Evolutionary conservation across 495 filamentous ascomycete species (phyloP).

Genomic region (Daldinia vernicosa): DNA sequence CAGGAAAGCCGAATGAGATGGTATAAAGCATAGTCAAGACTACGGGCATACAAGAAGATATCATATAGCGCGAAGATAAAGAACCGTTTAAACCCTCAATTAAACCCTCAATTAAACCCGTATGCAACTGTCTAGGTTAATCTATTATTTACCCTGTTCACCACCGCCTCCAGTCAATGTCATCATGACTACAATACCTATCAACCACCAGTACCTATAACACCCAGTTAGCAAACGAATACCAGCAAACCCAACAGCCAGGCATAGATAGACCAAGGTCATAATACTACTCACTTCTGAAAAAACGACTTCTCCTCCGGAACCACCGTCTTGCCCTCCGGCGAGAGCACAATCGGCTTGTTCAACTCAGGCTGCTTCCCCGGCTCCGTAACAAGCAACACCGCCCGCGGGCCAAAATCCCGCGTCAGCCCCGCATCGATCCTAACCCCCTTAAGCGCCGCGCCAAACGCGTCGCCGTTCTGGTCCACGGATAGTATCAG

Average conservation of each 20-base stretch:
- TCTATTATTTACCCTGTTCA: slow-evolving; percentile 48
- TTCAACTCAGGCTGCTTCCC: slow-evolving; percentile 69
- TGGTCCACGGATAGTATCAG: slow-evolving; percentile 56
- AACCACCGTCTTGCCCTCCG: slow-evolving; percentile 66
- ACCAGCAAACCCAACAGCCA: slow-evolving; percentile 7
- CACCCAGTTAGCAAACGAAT: slow-evolving; percentile 31
- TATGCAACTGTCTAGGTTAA: slow-evolving; percentile 6
- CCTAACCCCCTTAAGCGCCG: slow-evolving; percentile 51
- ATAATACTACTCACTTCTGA: slow-evolving; percentile 60
- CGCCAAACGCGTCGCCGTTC: slow-evolving; percentile 53
- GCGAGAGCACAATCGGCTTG: slow-evolving; percentile 68
- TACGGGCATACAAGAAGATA: neutral
- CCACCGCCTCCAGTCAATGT: slow-evolving; percentile 54
- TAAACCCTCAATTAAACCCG: neutral
- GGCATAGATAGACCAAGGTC: no score
- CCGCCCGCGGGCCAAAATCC: slow-evolving; percentile 65
- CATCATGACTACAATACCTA: slow-evolving; percentile 53
- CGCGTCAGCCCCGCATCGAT: slow-evolving; percentile 65
- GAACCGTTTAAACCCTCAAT: neutral
- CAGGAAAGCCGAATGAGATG: neutral
- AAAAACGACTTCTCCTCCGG: slow-evolving; percentile 73
- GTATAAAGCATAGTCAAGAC: neutral
- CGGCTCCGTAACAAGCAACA: slow-evolving; percentile 53
- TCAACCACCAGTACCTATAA: slow-evolving; percentile 64
- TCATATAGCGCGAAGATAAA: neutral